These are phyloP conservation scores for Euclidium syriacum DNA, from an alignment of 345 rosid genomes.

Conservation along the genomic window DNA sequence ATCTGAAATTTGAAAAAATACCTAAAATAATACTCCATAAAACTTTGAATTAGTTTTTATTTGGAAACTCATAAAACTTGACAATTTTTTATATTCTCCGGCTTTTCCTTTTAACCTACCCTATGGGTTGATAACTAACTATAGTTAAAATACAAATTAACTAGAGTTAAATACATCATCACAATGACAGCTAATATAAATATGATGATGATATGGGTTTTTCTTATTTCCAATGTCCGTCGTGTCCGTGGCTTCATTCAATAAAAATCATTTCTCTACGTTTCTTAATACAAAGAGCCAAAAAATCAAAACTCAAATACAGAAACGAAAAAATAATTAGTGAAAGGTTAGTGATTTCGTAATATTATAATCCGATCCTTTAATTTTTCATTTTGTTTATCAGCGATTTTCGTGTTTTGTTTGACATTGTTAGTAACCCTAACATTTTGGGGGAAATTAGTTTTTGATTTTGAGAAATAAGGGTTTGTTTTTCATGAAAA, in stretches of 20 bases:
- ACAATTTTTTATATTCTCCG: too few species aligned
- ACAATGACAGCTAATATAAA: constrained; percentile 19
- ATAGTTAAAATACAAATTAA: not conserved
- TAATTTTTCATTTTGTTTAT: not conserved
- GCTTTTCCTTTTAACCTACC: too few species aligned
- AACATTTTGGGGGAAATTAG: not conserved
- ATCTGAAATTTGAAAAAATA: too few species aligned
- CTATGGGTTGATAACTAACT: constrained; percentile 7
- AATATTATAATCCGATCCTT: not conserved
- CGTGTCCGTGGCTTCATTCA: constrained; percentile 6
- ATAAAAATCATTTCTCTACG: constrained; percentile 9
- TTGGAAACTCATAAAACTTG: too few species aligned
- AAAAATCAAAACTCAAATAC: too few species aligned
- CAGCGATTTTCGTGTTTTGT: constrained; percentile 10
- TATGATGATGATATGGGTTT: constrained; percentile 10
- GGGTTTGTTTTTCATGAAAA: constrained; percentile 9
- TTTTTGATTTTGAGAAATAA: not conserved
- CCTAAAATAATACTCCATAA: too few species aligned
- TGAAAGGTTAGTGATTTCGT: constrained; percentile 18
- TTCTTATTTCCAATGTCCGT: constrained; percentile 6
- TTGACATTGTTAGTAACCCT: constrained; percentile 17
- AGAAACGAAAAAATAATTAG: not conserved
- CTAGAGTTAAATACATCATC: not conserved
- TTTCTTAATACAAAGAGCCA: constrained; percentile 12
- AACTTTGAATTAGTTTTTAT: too few species aligned